Evolutionary conservation across 768 basidiomycete genomes (phyloP).

Genomic region (Hebeloma cylindrosporum): DNA sequence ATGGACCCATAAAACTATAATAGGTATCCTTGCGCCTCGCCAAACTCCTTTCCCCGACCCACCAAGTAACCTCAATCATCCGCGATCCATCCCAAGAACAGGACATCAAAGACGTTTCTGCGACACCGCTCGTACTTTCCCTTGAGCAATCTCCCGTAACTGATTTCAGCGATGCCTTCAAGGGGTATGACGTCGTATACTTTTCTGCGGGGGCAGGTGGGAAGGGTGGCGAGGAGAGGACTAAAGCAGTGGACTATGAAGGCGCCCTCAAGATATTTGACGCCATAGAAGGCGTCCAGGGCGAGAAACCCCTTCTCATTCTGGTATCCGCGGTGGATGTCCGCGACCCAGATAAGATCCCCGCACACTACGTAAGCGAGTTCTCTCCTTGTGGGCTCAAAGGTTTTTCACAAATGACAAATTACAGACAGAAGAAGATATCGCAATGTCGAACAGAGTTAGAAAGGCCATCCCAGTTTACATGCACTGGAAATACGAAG

Average conservation of each 20-base stretch:
- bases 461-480: constrained; percentile 46
- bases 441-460: constrained; percentile 38
- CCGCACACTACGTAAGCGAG: constrained; percentile 51
- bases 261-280: constrained; percentile 72
- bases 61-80: constrained; percentile 56
- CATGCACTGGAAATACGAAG: constrained; percentile 51
- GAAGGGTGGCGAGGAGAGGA: constrained; percentile 54
- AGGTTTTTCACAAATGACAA: background rate
- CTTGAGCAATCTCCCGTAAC: constrained; percentile 50
- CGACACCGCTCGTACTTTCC: constrained; percentile 52
- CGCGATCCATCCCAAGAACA: constrained; percentile 44
- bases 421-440: constrained; percentile 47
- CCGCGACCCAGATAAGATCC: constrained; percentile 48
- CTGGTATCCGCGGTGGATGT: constrained; percentile 61
- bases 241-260: constrained; percentile 57
- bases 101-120: constrained; percentile 44
- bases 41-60: constrained; percentile 41
- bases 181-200: constrained; percentile 43
- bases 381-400: background rate
- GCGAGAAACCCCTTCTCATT: constrained; percentile 51
- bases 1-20: background rate
- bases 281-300: constrained; percentile 51
- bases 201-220: constrained; percentile 56
- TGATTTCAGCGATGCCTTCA: constrained; percentile 48
- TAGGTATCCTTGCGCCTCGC: constrained; percentile 53